A percentile compares a stretch with the other conserved stretches of the same genome.
These are phyloP conservation scores for Somion occarium DNA, from an alignment of 1,284 basidiomycete species.

Conservation along the genomic window DNA sequence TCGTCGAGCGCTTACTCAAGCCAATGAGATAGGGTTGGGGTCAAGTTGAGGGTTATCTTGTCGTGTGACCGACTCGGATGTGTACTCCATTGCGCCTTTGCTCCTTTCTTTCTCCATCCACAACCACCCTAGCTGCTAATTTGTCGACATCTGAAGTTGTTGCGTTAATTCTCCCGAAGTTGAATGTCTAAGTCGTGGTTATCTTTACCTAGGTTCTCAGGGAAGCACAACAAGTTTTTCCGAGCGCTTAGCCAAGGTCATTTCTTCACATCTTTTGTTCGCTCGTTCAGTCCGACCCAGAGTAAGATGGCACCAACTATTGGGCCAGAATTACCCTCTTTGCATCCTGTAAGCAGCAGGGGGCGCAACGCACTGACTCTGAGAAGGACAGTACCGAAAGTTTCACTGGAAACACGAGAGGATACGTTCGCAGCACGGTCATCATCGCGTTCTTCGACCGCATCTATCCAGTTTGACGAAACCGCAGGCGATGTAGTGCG, in stretches of 20 bases:
- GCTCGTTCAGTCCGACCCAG: constrained; percentile 13
- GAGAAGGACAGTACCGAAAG: constrained; percentile 20
- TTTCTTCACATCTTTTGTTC: constrained; percentile 12
- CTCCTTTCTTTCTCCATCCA: background rate
- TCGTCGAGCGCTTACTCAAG: too few species aligned
- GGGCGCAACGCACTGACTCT: constrained; percentile 15
- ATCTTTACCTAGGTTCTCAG: background rate
- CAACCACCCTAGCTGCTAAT: background rate
- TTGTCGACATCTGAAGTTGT: background rate
- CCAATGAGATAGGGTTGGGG: too few species aligned
- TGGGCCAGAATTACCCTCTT: constrained; percentile 23
- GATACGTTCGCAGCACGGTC: constrained; percentile 14
- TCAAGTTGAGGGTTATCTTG: too few species aligned
- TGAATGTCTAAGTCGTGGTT: constrained; percentile 1
- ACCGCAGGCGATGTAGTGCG: constrained; percentile 40
- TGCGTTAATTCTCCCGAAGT: background rate
- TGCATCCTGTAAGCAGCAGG: constrained; percentile 13
- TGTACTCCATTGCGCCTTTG: background rate
- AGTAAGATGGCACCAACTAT: constrained; percentile 24
- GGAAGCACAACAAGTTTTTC: constrained; percentile 16
- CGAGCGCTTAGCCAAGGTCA: constrained; percentile 16
- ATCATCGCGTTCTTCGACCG: constrained; percentile 31
- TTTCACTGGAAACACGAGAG: constrained; percentile 10
- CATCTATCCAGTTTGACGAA: constrained; percentile 39
- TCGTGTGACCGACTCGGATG: constrained; percentile 12